Evolutionary conservation across 208 protist species (phyloP).

Genomic region (Wallacemonas collosoma): DNA sequence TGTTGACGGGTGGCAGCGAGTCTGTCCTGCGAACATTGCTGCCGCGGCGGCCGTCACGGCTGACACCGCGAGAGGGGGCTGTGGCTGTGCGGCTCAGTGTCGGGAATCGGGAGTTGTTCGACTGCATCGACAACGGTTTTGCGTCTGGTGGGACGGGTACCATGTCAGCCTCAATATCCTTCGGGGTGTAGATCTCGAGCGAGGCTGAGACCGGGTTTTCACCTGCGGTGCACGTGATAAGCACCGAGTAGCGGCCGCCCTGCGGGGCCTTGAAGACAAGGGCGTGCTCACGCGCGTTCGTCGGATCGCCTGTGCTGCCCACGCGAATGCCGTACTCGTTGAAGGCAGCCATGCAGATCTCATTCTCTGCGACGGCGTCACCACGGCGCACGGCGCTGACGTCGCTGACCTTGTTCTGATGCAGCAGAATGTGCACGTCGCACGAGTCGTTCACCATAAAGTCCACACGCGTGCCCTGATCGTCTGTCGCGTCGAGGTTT

Average conservation of each 20-base stretch:
- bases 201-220: slow-evolving; percentile 29
- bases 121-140: slow-evolving; percentile 49
- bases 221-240: slow-evolving; percentile 40
- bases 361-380: slow-evolving; percentile 59
- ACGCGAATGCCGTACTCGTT: slow-evolving; percentile 78
- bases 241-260: slow-evolving; percentile 66
- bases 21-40: slow-evolving; percentile 49
- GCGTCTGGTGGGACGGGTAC: slow-evolving; percentile 60
- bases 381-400: slow-evolving; percentile 33
- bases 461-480: slow-evolving; percentile 49
- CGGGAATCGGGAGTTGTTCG: slow-evolving; percentile 57
- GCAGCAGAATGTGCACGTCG: slow-evolving; percentile 82
- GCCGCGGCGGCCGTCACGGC: slow-evolving; percentile 35
- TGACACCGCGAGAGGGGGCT: slow-evolving; percentile 45
- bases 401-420: slow-evolving; percentile 62
- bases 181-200: slow-evolving; percentile 64
- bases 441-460: slow-evolving; percentile 69
- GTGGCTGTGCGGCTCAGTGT: slow-evolving; percentile 52
- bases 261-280: slow-evolving; percentile 71
- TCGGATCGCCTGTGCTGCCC: slow-evolving; percentile 56
- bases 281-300: slow-evolving; percentile 71
- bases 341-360: slow-evolving; percentile 59
- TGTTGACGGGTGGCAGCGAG: slow-evolving; percentile 43
- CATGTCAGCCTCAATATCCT: slow-evolving; percentile 44
- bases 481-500: slow-evolving; percentile 30